Conservation (phyloP, 192 early-diverging fungal species). For the Kickxella alabastrina region DNA sequence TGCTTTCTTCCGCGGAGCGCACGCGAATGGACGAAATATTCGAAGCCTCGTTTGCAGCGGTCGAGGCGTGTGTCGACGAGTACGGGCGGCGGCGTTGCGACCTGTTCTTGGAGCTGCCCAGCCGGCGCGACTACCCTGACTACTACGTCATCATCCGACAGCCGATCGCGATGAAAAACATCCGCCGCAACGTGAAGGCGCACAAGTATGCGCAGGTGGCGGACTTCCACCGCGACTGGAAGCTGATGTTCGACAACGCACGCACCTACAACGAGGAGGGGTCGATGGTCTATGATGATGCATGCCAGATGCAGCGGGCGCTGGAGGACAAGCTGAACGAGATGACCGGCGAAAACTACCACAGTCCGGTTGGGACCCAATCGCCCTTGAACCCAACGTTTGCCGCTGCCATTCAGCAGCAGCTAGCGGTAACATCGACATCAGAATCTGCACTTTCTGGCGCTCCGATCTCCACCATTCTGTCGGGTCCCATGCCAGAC, state of each 20-base stretch:
- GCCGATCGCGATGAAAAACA: constrained; percentile 88
- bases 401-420: constrained; percentile 11
- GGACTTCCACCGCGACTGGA: constrained; percentile 77
- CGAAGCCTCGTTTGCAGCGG: constrained; percentile 32
- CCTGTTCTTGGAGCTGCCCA: constrained; percentile 75
- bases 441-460: too few relatives aligned
- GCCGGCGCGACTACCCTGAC: constrained; percentile 71
- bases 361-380: constrained; percentile 18
- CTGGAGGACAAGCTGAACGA: constrained; percentile 33
- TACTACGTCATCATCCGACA: constrained; percentile 88
- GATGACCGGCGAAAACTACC: constrained; percentile 22
- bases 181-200: constrained; percentile 69
- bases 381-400: constrained; percentile 15
- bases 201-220: constrained; percentile 60
- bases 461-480: neutral
- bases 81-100: constrained; percentile 59
- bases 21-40: constrained; percentile 25
- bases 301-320: constrained; percentile 55
- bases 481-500: neutral
- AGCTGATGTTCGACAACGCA: constrained; percentile 89
- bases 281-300: constrained; percentile 89
- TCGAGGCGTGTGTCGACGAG: constrained; percentile 29
- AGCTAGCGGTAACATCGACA: neutral
- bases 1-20: constrained; percentile 32
- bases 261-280: constrained; percentile 87